Base-by-base conservation (phyloP, 441 rosid species). In the Corymbia calophylla region DNA sequence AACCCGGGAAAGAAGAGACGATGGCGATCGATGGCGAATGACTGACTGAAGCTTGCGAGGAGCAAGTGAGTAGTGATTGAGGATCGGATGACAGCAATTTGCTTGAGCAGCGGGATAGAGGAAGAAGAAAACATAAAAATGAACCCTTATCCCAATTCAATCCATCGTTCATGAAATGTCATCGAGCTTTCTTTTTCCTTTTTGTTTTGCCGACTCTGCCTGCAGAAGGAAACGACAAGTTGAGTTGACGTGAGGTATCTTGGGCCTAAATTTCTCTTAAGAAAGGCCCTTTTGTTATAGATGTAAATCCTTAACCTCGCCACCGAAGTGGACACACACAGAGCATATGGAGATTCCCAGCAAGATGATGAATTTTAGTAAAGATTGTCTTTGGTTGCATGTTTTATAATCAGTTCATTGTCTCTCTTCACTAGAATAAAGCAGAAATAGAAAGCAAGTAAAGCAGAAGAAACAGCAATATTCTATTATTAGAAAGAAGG, bases 51-150 rank as follows among this genome's bases (percentile, higher is more conserved):
- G 56, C 56, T 55, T 55, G 60, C 60, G 1, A 55, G 5, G 5
- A 21, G 11, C 5, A 9, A 55, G 23, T 1, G 23, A 49, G 53
- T 6, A 51, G 53, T 15, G 15, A 5, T 16, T 15, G 53, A 3
- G 58, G 60, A 8, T 55, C 4, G 11, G 10, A 27, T 0, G 5
- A 21, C 60, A 8, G 27, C 2, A 0, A 58, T 2, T 9, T 56
- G 27, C 62, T 21, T 23, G 62, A 56, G 62, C 29, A 56, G 62
- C 13, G 2, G 62, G 62, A 56, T 11, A 56, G 2, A 18, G 23
- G 56, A 54, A 54, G 9, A 54, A 17, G 53, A 49, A 8, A 49
- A 8, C 53, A 12, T 53, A 17, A 53, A 53, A 18, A 54, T 18
- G 64, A 58, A 25, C 64, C 7, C n/a, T 10, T 25, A 25, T 58